These are phyloP conservation scores for Ceratocystis colombiana DNA, from an alignment of 2,329 filamentous ascomycete genomes.

Conservation along the genomic window DNA sequence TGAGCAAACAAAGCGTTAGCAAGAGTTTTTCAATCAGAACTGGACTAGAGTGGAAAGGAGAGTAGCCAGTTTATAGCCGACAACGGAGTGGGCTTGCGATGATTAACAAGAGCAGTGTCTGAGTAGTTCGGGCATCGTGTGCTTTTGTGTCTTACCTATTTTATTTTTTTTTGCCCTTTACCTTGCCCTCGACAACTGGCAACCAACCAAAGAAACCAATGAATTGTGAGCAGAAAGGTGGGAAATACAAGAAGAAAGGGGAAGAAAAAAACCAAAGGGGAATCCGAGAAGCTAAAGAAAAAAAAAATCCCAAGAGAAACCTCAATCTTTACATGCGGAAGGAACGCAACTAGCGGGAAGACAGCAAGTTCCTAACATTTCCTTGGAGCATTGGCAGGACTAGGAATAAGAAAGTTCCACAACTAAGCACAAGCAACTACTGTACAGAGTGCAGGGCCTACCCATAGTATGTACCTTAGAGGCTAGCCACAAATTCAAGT, in stretches of 20 bases:
- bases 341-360: slow-evolving; percentile 14
- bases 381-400: slow-evolving; percentile 1
- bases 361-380: slow-evolving; percentile 12
- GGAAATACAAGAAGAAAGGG: not conserved
- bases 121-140: not conserved
- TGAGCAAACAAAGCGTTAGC: not conserved
- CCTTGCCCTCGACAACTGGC: not conserved
- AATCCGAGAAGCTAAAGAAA: not conserved
- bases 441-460: not conserved
- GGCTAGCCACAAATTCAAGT: not conserved
- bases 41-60: not conserved
- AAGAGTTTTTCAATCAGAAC: not conserved
- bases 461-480: not conserved
- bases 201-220: slow-evolving; percentile 11
- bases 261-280: not conserved
- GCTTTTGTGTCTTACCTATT: slow-evolving; percentile 5
- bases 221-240: not conserved
- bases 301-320: slow-evolving; percentile 1
- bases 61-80: not conserved
- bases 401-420: not conserved
- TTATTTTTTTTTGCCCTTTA: not conserved
- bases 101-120: not conserved
- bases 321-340: slow-evolving; percentile 15
- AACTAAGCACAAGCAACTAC: not conserved
- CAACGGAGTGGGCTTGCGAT: slow-evolving; percentile 12